Base-by-base conservation (phyloP, 306 rosid genomes). In the Cicer arietinum region DNA sequence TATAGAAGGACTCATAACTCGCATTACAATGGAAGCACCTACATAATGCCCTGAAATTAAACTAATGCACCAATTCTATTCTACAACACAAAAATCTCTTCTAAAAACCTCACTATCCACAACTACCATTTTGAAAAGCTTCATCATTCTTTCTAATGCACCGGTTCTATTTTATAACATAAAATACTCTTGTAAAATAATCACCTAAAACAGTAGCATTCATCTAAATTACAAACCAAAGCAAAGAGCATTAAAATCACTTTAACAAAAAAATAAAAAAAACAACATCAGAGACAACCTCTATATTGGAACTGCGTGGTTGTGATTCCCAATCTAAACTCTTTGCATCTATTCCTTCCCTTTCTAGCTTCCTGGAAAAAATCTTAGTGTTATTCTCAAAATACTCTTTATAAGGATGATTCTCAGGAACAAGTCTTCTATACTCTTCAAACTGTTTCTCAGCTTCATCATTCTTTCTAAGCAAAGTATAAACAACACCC, bases 401-500 rank as follows among this genome's bases (percentile, higher is more conserved):
- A 67, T 82, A 89, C 66, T 87, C 90, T 80, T 76, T 89, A 74
- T 79, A 89, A 42, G 97, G 99, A 69, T 91, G 97, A 62, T 94
- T 78, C 85, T 90, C 78, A 0, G 99, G 99, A 13, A 92, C 86
- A 59, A 90, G 95, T 79, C 70, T 81, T 67, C 95, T 69, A 50
- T 87, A 94, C 78, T 80, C 90, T 8, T 88, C 89, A 69, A 94
- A 94, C 13, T 90, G 93, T 64, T 90, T 88, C 74, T 88, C 88
- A 0, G 99, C 99, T 71, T 94, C 97, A 67, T 86, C 91, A 13
- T 83, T 83, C 84, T 84, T 92, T 69, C 74, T 86, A 66, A 92
- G 83, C 85, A 94, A 42, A 45, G 93, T 80, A 75, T 90, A 92
- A 8, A 94, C 88, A n/a, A 94, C 86, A 9, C 97, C 96, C 77